Base-by-base conservation (phyloP, 768 basidiomycete genomes). In the Lactifluus subvellereus region DNA sequence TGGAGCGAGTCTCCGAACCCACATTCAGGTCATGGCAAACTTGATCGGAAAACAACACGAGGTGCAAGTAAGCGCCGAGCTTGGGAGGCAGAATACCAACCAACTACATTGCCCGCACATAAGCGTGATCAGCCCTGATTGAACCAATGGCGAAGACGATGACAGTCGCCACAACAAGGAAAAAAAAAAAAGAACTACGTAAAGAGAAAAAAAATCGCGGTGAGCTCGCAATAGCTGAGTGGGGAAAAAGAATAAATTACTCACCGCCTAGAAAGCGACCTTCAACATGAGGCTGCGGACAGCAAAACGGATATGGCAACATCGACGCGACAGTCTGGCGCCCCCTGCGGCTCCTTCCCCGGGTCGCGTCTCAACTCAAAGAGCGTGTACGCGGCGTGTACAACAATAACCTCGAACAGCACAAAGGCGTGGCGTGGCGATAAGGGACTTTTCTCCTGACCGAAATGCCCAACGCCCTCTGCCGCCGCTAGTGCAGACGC, bases 21-120 rank as follows among this genome's bases (percentile, higher is more conserved):
- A 76, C 76, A 77, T 72, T 74, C 73, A 78, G 78, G 77, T 77
- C 77, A 77, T 78, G 80, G 78, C 78, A 78, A 78, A 58, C 73
- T 72, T 81, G 86, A 88, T 89, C 86, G 84, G 81, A 77, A 75
- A 74, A 77, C 78, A 76, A 80, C 86, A 87, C 81, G 84, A 82
- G 85, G 80, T 74, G 67, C 69, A 70, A 71, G 76, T 77, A 79
- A 81, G 79, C 77, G 77, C 77, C 76, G 76, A 70, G 69, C 73
- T 69, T 68, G 72, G 69, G 70, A 72, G 68, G 67, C 20, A 64
- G 52, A 67, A 65, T 59, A 14, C 6, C 47, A 56, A 57, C 61
- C 61, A 57, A 59, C 60, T 62, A 54, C 63, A 59, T 61, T 64
- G 66, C 66, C 59, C 59, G 62, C 50, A 56, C 57, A 35, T 58